Conservation (phyloP, 2,329 filamentous ascomycete species). For the Erysiphe pulchra region DNA sequence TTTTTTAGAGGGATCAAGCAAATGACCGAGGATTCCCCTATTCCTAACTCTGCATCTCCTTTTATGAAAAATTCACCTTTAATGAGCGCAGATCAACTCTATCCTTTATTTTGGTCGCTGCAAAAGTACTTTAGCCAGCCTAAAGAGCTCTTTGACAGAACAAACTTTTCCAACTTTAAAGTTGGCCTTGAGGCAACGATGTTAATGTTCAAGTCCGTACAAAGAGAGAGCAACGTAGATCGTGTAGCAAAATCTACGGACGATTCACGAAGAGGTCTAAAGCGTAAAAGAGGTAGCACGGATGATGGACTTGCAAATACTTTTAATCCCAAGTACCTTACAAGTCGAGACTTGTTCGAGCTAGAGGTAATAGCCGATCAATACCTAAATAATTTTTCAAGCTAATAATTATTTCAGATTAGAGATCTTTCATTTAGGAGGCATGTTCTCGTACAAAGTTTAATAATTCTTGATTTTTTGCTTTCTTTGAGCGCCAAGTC, state of each 20-base stretch:
- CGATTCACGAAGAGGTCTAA: constrained; percentile 37
- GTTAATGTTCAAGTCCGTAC: constrained; percentile 49
- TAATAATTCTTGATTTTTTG: constrained; percentile 87
- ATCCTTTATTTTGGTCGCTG: constrained; percentile 81
- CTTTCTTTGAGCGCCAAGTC: constrained; percentile 65
- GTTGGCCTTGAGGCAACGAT: constrained; percentile 34
- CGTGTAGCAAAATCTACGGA: constrained; percentile 27
- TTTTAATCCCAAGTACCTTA: constrained; percentile 96
- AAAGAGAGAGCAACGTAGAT: constrained; percentile 21
- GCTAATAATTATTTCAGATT: constrained; percentile 27
- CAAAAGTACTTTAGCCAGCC: constrained; percentile 85
- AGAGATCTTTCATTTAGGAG: constrained; percentile 84
- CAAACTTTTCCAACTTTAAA: constrained; percentile 41
- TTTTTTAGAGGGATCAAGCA: constrained; percentile 1
- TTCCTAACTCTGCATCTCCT: constrained; percentile 19
- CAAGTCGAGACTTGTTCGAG: constrained; percentile 88
- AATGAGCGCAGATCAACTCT: constrained; percentile 46
- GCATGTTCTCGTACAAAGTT: constrained; percentile 80
- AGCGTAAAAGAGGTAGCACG: constrained; percentile 39
- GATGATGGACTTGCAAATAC: constrained; percentile 39
- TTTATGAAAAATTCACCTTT: constrained; percentile 20
- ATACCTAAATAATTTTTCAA: constrained; percentile 1
- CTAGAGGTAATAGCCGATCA: constrained; percentile 38
- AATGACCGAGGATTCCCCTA: constrained; percentile 11
- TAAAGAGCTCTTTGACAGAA: constrained; percentile 48